Evolutionary conservation across 2,329 filamentous ascomycete genomes (phyloP).

Genomic region (Ascochyta koolunga): DNA sequence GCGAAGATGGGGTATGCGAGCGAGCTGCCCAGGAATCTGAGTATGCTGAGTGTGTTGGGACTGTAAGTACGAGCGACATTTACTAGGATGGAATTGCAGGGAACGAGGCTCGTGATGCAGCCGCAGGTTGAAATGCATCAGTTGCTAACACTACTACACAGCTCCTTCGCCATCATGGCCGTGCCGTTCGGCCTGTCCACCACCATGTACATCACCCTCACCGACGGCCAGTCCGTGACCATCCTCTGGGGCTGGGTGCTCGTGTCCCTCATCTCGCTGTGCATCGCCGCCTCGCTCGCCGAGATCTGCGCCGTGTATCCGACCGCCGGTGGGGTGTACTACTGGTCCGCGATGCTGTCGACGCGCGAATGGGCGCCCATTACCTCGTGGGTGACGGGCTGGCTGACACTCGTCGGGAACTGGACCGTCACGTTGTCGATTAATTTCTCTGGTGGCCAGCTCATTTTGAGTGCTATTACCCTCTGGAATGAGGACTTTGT

Average conservation of each 20-base stretch:
- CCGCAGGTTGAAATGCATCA: too few relatives aligned
- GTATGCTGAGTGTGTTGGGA: conserved; percentile 73
- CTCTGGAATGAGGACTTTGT: conserved; percentile 73
- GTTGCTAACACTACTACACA: conserved; percentile 25
- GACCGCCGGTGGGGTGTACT: conserved; percentile 77
- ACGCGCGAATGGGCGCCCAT: conserved; percentile 70
- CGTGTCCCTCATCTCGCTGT: conserved; percentile 69
- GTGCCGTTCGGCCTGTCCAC: conserved; percentile 72
- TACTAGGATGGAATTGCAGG: too few relatives aligned
- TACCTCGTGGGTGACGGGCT: conserved; percentile 72
- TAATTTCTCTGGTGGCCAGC: conserved; percentile 70
- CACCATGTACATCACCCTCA: conserved; percentile 71
- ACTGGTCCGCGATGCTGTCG: conserved; percentile 70
- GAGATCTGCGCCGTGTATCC: conserved; percentile 79
- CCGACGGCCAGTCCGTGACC: conserved; percentile 71
- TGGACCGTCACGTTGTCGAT: conserved; percentile 71
- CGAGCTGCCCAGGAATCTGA: conserved; percentile 69
- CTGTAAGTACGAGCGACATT: conserved; percentile 49
- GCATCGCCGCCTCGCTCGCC: conserved; percentile 73
- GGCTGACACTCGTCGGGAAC: conserved; percentile 74
- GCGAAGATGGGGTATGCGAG: conserved; percentile 71
- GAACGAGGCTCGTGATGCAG: too few relatives aligned
- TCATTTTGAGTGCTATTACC: conserved; percentile 71
- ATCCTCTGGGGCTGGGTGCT: conserved; percentile 73
- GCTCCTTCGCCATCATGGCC: conserved; percentile 77